Percentiles rank a stretch among this genome's conserved stretches.
Evolutionary conservation across 1,284 basidiomycete species (phyloP).

Genomic region (Moesziomyces globuligerus): DNA sequence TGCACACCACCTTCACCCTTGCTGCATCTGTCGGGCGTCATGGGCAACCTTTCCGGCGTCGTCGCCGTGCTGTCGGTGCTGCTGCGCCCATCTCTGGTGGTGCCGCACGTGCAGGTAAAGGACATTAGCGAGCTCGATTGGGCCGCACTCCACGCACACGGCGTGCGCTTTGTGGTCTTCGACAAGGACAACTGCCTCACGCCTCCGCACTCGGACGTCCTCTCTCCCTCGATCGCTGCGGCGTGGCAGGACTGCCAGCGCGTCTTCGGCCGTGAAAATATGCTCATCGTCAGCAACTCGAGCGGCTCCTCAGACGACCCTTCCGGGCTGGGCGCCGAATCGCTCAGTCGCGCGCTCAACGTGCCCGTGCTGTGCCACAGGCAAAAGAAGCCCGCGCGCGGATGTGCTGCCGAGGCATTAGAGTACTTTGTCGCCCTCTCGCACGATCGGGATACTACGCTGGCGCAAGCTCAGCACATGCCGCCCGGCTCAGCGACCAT

Average conservation of each 20-base stretch:
- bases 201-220: slow-evolving; percentile 59
- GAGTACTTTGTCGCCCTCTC: slow-evolving; percentile 71
- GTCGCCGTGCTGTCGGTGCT: slow-evolving; percentile 80
- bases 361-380: slow-evolving; percentile 84
- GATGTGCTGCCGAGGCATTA: slow-evolving; percentile 77
- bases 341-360: slow-evolving; percentile 79
- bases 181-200: slow-evolving; percentile 96
- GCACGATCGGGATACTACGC: slow-evolving; percentile 48
- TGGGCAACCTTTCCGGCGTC: slow-evolving; percentile 77
- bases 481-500: slow-evolving; percentile 18
- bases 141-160: slow-evolving; percentile 77
- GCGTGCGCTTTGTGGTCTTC: slow-evolving; percentile 87
- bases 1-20: background rate
- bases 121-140: slow-evolving; percentile 91
- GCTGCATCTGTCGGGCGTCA: background rate
- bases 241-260: slow-evolving; percentile 80
- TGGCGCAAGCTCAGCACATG: slow-evolving; percentile 58
- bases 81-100: slow-evolving; percentile 77
- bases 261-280: slow-evolving; percentile 80
- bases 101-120: slow-evolving; percentile 79
- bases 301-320: slow-evolving; percentile 84
- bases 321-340: slow-evolving; percentile 86
- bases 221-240: slow-evolving; percentile 69
- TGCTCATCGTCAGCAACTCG: slow-evolving; percentile 93
- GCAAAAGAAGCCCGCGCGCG: slow-evolving; percentile 75